Base-by-base conservation (phyloP, 106 monocot species). In the Amphibolis antarctica region DNA sequence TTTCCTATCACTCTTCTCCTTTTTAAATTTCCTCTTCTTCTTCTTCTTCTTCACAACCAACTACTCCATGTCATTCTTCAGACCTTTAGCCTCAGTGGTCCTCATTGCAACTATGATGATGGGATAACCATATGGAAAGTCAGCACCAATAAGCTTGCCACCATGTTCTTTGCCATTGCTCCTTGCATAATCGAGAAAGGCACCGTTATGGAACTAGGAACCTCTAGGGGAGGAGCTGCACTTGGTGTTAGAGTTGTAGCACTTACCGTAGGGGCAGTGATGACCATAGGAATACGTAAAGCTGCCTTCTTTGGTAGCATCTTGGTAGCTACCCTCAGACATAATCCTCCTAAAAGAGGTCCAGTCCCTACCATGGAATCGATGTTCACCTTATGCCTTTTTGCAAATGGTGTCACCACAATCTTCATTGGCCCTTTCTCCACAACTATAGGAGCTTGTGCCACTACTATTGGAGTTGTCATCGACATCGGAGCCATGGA, bases 141-240 rank as follows among this genome's bases (percentile, higher is more conserved):
- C 6, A 87, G 91, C 55, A 99, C 91, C 0, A 76, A 82, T 27
- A 99, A 61, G 66, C 87, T 99, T 71, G 80, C 98, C 71, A 91
- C 68, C 98, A 99, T 99, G 72, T 99, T 99, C 82, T 84, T 99
- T 4, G 87, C 78, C 63, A 99, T 91, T 4, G 91, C 90, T 0
- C 62, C 59, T 72, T 91, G 87, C 91, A 98, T 98, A 11, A 84
- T 77, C 0, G 98, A 88, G 58, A 98, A 98, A 0, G 91, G 80
- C 0, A 83, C 87, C 36, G 83, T 76, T 0, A 76, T 85, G 12
- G 98, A 69, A 0, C 98, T 85, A 11, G 78, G 85, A 24, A 83
- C 67, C 11, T 66, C 51, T 11, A 81, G 70, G 19, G 67, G 50
- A 14, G 54, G 54, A 46, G 66, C 53, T 0, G 74, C 63, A 17